Evolutionary conservation across 306 rosid genomes (phyloP), one percentile per base, ranked within the genome.

Genomic region (Geum urbanum): DNA sequence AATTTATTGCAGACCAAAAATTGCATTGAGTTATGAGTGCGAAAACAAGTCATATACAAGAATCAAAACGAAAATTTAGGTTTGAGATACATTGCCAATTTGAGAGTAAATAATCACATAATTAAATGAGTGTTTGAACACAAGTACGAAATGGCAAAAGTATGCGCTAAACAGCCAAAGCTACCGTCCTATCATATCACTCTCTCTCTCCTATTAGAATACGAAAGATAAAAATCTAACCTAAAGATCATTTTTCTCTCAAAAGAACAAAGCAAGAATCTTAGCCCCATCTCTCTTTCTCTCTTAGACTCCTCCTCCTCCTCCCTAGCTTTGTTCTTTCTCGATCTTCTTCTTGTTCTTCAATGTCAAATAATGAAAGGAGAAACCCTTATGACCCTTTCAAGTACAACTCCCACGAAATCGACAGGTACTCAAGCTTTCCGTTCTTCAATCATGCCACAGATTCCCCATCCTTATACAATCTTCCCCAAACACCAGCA

Each of bases 321-420:
- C n/a, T 66, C 47, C 3, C 3, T 32, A 2, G 3, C 53, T 32
- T 40, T 59, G 60, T 18, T 58, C 78, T 35, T 22, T 58, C 39
- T 2, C n/a, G n/a, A n/a, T n/a, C 37, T 39, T 40, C 69, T 13
- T 32, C 64, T n/a, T 27, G 52, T 45, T 70, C 71, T 67, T 57
- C 77, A 46, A 91, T 91, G 96, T 87, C 82, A 43, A 81, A 84
- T 43, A 43, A 43, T 79, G 82, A 80, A 49, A 77, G 52, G 50
- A 73, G 79, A 51, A 76, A 60, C 12, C 65, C 66, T 22, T 67
- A 71, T 68, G 84, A 88, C 73, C 96, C 89, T 10, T 88, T 90
- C 77, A 60, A 76, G 55, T 79, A 86, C 84, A 77, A 86, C 81
- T 75, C 73, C 71, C 80, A 81, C 51, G 83, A 78, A 61, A 81